These are phyloP conservation scores for Candida ascalaphidarum DNA, from an alignment of 805 yeast species.

Conservation along the genomic window DNA sequence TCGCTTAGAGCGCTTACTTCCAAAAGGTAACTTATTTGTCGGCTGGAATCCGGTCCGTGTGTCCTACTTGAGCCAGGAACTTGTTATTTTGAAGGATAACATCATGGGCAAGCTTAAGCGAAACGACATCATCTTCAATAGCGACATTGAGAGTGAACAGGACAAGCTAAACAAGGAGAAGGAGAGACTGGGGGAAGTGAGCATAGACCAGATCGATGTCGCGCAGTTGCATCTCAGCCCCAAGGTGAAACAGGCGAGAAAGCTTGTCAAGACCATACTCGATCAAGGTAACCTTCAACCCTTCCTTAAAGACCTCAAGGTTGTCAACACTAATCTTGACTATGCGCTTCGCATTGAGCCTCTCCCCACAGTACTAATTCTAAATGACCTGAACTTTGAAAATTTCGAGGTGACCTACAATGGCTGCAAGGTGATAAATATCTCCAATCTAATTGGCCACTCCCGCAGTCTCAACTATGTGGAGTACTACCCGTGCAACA, in stretches of 20 bases:
- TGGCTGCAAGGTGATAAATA: conserved; percentile 73
- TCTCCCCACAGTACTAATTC: conserved; percentile 53
- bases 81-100: conserved; percentile 68
- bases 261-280: conserved; percentile 67
- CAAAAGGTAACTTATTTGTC: conserved; percentile 18
- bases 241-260: conserved; percentile 52
- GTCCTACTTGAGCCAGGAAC: conserved; percentile 76
- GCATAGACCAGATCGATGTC: conserved; percentile 10
- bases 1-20: conserved; percentile 47
- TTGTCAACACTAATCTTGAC: conserved; percentile 65
- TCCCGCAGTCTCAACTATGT: conserved; percentile 46
- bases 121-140: conserved; percentile 52
- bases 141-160: conserved; percentile 21
- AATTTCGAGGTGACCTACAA: conserved; percentile 69
- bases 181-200: conserved; percentile 5
- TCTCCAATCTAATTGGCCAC: conserved; percentile 40
- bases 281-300: conserved; percentile 91
- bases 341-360: conserved; percentile 66
- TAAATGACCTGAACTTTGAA: conserved; percentile 69
- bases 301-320: conserved; percentile 50
- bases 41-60: conserved; percentile 74
- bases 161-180: conserved; percentile 12
- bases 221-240: conserved; percentile 25
- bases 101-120: conserved; percentile 61
- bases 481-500: conserved; percentile 63